Conservation (phyloP, 148 eudicot genomes). For the Rhododendron williamsianum region DNA sequence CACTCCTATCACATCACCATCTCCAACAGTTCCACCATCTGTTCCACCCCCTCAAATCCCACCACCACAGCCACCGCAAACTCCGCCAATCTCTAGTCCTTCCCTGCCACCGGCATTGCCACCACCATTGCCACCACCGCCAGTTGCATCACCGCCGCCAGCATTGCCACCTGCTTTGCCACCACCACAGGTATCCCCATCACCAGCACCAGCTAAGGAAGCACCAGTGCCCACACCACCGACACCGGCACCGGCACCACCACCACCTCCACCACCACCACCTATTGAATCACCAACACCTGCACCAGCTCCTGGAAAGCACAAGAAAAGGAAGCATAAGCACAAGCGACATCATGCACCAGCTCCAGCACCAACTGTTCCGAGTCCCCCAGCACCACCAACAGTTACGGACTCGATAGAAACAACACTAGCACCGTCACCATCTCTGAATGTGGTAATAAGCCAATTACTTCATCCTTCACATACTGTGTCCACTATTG, state of each 20-base stretch:
- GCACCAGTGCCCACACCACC: conserved; percentile 30
- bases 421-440: conserved; percentile 78
- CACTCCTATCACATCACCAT: conserved; percentile 24
- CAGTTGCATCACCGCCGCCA: conserved; percentile 25
- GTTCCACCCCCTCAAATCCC: conserved; percentile 21
- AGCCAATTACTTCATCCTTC: conserved; percentile 1
- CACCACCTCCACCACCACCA: conserved; percentile 34
- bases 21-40: conserved; percentile 17
- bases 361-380: conserved; percentile 68
- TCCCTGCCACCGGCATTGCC: conserved; percentile 23
- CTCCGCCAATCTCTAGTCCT: conserved; percentile 27
- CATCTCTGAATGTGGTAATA: conserved; percentile 54
- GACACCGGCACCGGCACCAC: conserved; percentile 16
- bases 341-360: conserved; percentile 67
- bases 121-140: conserved; percentile 21
- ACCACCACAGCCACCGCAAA: conserved; percentile 24
- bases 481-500: not conserved
- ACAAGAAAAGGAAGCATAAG: conserved; percentile 58
- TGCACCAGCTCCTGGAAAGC: conserved; percentile 55
- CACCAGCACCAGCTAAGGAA: conserved; percentile 31
- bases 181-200: conserved; percentile 24
- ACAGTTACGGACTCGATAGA: conserved; percentile 30
- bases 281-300: conserved; percentile 27
- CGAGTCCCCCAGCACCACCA: conserved; percentile 89
- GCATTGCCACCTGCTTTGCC: conserved; percentile 26